Evolutionary conservation across 306 rosid species (phyloP), one percentile per base, ranked within the genome.

Genomic region (Vicia sativa): DNA sequence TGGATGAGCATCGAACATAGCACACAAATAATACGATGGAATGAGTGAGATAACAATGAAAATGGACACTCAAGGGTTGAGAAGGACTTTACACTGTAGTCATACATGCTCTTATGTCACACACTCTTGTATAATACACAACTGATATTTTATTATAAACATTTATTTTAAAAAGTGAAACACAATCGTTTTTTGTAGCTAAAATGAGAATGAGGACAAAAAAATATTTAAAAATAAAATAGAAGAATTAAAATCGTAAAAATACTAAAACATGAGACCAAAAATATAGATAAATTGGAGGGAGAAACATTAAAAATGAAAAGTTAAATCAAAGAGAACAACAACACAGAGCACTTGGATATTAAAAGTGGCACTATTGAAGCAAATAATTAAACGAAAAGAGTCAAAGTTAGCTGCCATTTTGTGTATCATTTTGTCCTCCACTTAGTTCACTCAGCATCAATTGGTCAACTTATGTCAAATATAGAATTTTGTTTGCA

Each of bases 351-450:
- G 62, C 13, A 53, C 68, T 37, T 38, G 44, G 75, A 72, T 54
- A 28, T 31, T 19, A 50, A 74, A 23, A 58, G 37, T 34, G 54
- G 21, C 42, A 39, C 14, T 38, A 63, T 69, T 43, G 4, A 45
- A 45, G 57, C 26, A 65, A 70, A 49, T 48, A 46, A 64, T 70
- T 80, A 65, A 79, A 74, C 8, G 0, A 26, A 45, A 69, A 46
- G 65, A 11, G 65, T 64, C 73, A 55, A 68, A 55, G 15, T 69
- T 19, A 56, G 79, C 37, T 79, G 83, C 73, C 83, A 57, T 74
- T 58, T 19, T 57, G 55, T 57, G 55, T 65, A 79, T 79, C 74
- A 79, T 79, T 70, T 65, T 70, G 83, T 79, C 80, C 21, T 65
- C 80, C 83, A 79, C 83, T 77, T 63, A 45, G 48, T 45, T 5